Base-by-base conservation (phyloP, 257 asterid species). In the Plantago major region DNA sequence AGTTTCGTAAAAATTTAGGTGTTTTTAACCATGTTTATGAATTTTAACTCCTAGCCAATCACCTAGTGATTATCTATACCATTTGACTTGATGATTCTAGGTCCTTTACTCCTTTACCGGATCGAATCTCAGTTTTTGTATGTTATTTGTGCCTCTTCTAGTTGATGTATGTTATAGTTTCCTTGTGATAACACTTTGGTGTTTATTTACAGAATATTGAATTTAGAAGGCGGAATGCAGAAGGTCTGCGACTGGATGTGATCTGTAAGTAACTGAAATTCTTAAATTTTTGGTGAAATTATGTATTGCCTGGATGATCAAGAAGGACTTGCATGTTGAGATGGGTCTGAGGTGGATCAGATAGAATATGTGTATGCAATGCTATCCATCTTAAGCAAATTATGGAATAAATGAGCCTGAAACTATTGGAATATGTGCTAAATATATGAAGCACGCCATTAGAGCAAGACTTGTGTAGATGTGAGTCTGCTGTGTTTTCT, bases 171-270 rank as follows among this genome's bases (percentile, higher is more conserved):
- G 40, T 33, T 33, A 33, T 33, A 7, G 6, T 33, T 33, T 33
- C 40, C 40, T 33, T 33, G 40, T 33, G 8, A 3, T 33, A 33
- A 33, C 8, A 33, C 8, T 33, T 33, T 46, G n/a, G 18, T 49
- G 65, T 43, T 10, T 67, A 64, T 72, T 50, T 60, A n/a, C 86
- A 80, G 86, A 66, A 19, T 67, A 10, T 50, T 76, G 75, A 76
- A 76, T 14, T 18, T 74, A 8, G 74, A 78, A 71, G 78, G 71
- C 62, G 78, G 55, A 62, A 57, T 74, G 75, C 73, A 66, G 55
- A 74, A 68, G 69, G 45, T 67, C 13, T 56, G 65, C 19, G 50
- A 7, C 11, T 17, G 72, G 73, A 63, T 74, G 47, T 64, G 62
- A 56, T 56, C 73, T 65, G 86, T 80, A 67, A 80, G 81, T 68